Percentiles rank a stretch among this genome's conserved stretches.
Evolutionary conservation across 2,329 filamentous ascomycete species (phyloP).

Genomic region (Fusarium nanum): DNA sequence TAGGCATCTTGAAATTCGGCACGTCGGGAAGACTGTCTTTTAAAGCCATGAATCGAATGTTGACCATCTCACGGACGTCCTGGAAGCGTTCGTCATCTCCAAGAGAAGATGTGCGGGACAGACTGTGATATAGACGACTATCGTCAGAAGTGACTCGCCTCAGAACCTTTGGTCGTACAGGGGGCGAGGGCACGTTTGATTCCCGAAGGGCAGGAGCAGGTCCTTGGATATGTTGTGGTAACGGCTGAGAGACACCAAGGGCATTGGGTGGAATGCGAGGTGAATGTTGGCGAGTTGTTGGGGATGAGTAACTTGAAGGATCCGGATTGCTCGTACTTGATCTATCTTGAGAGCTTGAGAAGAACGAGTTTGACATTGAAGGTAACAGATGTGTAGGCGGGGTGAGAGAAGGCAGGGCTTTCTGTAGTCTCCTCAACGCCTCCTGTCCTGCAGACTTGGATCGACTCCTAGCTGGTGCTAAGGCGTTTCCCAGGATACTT

Average conservation of each 20-base stretch:
- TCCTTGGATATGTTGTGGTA: slow-evolving; percentile 16
- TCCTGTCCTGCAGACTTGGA: slow-evolving; percentile 68
- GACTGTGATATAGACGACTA: slow-evolving; percentile 78
- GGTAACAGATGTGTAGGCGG: slow-evolving; percentile 50
- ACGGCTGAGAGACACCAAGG: slow-evolving; percentile 17
- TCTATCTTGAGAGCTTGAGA: slow-evolving; percentile 52
- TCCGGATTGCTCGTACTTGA: slow-evolving; percentile 18
- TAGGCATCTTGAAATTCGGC: slow-evolving; percentile 79
- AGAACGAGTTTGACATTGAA: slow-evolving; percentile 58
- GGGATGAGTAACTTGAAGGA: slow-evolving; percentile 12
- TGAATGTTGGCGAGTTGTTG: slow-evolving; percentile 9
- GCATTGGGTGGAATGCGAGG: slow-evolving; percentile 7
- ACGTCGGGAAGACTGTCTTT: slow-evolving; percentile 85
- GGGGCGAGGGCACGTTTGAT: slow-evolving; percentile 9
- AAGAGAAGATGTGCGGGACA: slow-evolving; percentile 83
- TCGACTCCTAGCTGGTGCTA: slow-evolving; percentile 60
- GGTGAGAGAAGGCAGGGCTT: slow-evolving; percentile 65
- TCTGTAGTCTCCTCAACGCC: slow-evolving; percentile 67
- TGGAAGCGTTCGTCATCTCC: slow-evolving; percentile 86
- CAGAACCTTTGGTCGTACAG: slow-evolving; percentile 44
- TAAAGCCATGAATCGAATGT: slow-evolving; percentile 89
- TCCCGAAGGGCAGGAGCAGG: slow-evolving; percentile 7
- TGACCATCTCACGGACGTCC: slow-evolving; percentile 85
- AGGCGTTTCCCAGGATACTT: slow-evolving; percentile 57
- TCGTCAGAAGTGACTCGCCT: slow-evolving; percentile 67